Evolutionary conservation across 495 filamentous ascomycete species (phyloP), one percentile per base, ranked within the genome.

Genomic region (Penicillium turbatum): DNA sequence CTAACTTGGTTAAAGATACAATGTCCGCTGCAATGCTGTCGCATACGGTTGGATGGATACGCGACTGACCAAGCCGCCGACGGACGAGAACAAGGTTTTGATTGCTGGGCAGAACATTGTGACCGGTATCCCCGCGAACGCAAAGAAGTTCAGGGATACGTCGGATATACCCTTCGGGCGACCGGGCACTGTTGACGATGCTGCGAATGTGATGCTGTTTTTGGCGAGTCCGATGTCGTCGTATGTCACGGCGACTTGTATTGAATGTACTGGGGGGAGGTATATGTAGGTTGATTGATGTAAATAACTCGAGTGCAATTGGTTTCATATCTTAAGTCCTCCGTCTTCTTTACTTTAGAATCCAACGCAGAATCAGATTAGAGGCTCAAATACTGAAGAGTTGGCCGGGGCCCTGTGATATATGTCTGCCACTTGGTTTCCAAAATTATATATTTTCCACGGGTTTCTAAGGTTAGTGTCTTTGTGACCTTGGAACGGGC

Each of bases 21-120:
- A 86, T 41, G 86, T 90, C 2, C 70, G 87, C n/a, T 83, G 83
- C 7, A 90, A 90, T 63, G 83, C 86, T 12, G 69, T 89, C 47
- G 85, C 85, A 19, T 88, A 88, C 52, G 86, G 86, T 2, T 74
- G 82, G 65, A 89, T 89, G 51, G 56, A 78, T 62, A 90, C 87
- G 1, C 70, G 87, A 1, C 77, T 89, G 13, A 81, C 80, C 34
- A 82, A 76, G 11, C 78, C 84, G 1, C 83, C 82, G 61, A 86
- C 85, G 13, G 41, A 5, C 11, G 66, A 82, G 61, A 84, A 82
- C 66, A 76, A 89, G 47, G 78, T 82, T 6, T 53, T 90, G 24
- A 85, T 90, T 42, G 83, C 81, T 0, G 61, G 67, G 48, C 66
- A 70, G 34, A 68, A 75, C 47, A 72, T 72, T 47, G 35, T 36